A percentile compares a stretch with the other conserved stretches of the same genome.
Evolutionary conservation across 352 stramenopile species (phyloP).

Genomic region (Phytophthora quininea): DNA sequence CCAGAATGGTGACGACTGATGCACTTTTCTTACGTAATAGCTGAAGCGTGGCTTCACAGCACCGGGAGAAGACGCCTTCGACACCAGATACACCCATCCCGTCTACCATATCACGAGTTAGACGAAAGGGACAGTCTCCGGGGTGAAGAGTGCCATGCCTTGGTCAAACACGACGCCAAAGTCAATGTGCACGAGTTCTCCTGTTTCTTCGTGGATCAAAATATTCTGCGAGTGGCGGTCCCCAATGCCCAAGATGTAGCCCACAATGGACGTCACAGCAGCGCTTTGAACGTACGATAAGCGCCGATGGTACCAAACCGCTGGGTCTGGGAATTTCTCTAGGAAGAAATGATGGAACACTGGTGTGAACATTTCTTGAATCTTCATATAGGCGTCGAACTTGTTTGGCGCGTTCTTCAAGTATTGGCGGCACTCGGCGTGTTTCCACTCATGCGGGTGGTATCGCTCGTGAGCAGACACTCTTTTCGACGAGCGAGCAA

Average conservation of each 20-base stretch:
- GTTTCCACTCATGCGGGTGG: conserved; percentile 94
- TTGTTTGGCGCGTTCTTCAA: conserved; percentile 85
- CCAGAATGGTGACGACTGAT: conserved; percentile 97
- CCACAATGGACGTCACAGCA: conserved; percentile 98
- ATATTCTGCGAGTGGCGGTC: conserved; percentile 99
- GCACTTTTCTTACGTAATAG: conserved; percentile 93
- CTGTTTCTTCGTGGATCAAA: conserved; percentile 96
- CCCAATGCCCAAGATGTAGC: conserved; percentile 96
- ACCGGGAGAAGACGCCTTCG: conserved; percentile 95
- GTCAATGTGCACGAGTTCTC: conserved; percentile 99
- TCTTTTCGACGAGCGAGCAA: conserved; percentile 49
- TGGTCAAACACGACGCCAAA: conserved; percentile 99
- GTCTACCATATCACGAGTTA: conserved; percentile 99
- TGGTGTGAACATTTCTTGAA: conserved; percentile 96
- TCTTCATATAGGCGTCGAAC: conserved; percentile 83
- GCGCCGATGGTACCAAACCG: conserved; percentile 94
- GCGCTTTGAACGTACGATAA: conserved; percentile 95
- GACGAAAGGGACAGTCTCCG: conserved; percentile 98
- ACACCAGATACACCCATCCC: conserved; percentile 97
- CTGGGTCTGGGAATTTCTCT: conserved; percentile 95
- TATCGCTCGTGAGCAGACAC: conserved; percentile 94
- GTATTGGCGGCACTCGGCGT: conserved; percentile 74
- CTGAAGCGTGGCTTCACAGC: conserved; percentile 93
- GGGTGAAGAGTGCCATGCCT: conserved; percentile 91
- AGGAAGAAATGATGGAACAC: conserved; percentile 98